These are phyloP conservation scores for Pleurotus djamor DNA, from an alignment of 768 basidiomycete species.

Conservation along the genomic window DNA sequence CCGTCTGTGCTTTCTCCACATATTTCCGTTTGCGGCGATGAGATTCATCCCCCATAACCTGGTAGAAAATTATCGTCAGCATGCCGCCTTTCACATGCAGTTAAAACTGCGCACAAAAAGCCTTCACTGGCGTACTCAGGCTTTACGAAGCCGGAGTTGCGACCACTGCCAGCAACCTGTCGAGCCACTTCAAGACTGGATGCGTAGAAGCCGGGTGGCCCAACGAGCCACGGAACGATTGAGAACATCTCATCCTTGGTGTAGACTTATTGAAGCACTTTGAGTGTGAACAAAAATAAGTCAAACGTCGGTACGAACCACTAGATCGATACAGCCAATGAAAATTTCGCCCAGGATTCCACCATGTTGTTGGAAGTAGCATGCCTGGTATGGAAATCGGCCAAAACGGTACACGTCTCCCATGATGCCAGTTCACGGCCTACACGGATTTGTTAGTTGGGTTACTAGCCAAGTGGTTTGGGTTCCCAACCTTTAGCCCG, in stretches of 20 bases:
- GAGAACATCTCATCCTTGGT: slow-evolving; percentile 41
- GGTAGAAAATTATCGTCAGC: background rate
- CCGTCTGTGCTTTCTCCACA: slow-evolving; percentile 30
- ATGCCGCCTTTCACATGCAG: background rate
- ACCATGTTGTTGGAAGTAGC: slow-evolving; percentile 36
- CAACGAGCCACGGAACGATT: slow-evolving; percentile 34
- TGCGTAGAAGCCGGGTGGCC: slow-evolving; percentile 34
- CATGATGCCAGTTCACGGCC: slow-evolving; percentile 34
- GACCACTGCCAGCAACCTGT: slow-evolving; percentile 37
- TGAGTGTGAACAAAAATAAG: background rate
- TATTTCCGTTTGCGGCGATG: slow-evolving; percentile 22
- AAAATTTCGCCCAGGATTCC: slow-evolving; percentile 35
- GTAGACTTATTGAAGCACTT: slow-evolving; percentile 10
- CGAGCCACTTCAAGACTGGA: slow-evolving; percentile 45
- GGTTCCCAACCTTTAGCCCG: slow-evolving; percentile 26
- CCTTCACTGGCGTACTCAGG: slow-evolving; percentile 26
- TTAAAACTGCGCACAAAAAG: slow-evolving; percentile 25
- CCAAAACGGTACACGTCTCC: slow-evolving; percentile 37
- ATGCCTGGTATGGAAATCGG: slow-evolving; percentile 35
- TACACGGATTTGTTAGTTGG: slow-evolving; percentile 19
- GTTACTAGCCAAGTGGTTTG: background rate
- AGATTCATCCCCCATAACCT: slow-evolving; percentile 29
- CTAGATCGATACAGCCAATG: slow-evolving; percentile 33
- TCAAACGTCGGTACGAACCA: slow-evolving; percentile 19
- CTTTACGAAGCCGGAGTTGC: slow-evolving; percentile 38